Conservation (phyloP, 331 rosid genomes). For the Acacia concinna region DNA sequence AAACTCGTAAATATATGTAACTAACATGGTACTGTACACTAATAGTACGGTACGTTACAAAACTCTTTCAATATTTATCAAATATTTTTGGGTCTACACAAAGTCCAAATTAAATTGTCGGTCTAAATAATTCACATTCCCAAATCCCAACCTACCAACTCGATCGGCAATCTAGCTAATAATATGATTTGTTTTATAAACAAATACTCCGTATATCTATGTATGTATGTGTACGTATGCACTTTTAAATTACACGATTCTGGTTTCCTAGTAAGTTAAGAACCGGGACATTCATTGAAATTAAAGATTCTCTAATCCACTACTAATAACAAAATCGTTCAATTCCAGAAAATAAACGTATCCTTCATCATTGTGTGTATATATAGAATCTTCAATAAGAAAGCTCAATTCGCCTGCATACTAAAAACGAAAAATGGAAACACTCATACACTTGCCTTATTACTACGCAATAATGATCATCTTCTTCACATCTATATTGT, state of each 20-base stretch:
- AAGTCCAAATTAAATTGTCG: background rate
- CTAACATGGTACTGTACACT: background rate
- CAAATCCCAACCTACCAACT: background rate
- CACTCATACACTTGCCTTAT: background rate
- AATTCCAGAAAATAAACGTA: background rate
- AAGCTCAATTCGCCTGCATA: background rate
- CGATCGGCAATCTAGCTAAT: background rate
- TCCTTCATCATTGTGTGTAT: background rate
- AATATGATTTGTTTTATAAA: background rate
- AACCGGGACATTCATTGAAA: background rate
- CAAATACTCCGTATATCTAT: too few relatives aligned
- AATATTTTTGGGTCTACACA: background rate
- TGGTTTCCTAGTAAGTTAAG: background rate
- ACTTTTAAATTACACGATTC: background rate
- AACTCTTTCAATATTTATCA: background rate
- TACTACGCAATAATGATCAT: background rate
- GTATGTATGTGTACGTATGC: background rate
- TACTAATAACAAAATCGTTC: background rate
- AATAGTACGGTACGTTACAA: background rate
- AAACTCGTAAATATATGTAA: background rate
- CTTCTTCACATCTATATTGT: conserved; percentile 17
- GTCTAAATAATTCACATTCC: background rate
- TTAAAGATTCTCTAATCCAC: background rate
- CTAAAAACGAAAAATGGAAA: conserved; percentile 21
- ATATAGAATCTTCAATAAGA: conserved; percentile 25